phyloP scores from a whole-genome alignment of 2,329 filamentous ascomycete species.

The Trichoderma atroviride region DNA sequence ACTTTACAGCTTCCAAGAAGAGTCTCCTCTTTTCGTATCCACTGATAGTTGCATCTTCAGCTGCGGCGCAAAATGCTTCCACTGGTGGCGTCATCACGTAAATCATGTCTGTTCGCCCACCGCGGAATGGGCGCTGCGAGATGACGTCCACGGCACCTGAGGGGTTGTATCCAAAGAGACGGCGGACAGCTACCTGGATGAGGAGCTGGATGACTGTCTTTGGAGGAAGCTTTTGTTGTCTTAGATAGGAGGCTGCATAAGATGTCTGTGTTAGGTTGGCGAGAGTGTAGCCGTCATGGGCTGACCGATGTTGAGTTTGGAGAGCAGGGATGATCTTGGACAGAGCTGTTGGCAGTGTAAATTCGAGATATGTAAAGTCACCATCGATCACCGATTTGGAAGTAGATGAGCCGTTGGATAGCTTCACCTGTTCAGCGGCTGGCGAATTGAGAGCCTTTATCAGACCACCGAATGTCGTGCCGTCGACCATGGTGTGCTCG shows the following conservation, averaged over 20 bases:
- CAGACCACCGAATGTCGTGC: constrained; percentile 13
- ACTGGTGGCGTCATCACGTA: constrained; percentile 7
- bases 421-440: background rate
- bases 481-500: constrained; percentile 28
- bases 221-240: constrained; percentile 8
- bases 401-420: background rate
- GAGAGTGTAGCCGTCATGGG: constrained; percentile 8
- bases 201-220: constrained; percentile 13
- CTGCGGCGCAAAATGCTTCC: constrained; percentile 15
- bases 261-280: constrained; percentile 5
- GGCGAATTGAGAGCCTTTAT: background rate
- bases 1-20: constrained; percentile 14
- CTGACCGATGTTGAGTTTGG: background rate
- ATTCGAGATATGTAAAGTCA: background rate
- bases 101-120: constrained; percentile 24
- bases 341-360: background rate
- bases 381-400: background rate
- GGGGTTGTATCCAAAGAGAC: constrained; percentile 18
- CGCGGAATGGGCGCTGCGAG: constrained; percentile 15
- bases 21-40: background rate
- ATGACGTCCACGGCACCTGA: constrained; percentile 19
- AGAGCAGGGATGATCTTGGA: background rate
- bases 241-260: background rate
- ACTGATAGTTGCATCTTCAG: background rate
- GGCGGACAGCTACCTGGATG: constrained; percentile 3